Evolutionary conservation across 2,329 filamentous ascomycete genomes (phyloP).

Genomic region (Anthostomella pinea): DNA sequence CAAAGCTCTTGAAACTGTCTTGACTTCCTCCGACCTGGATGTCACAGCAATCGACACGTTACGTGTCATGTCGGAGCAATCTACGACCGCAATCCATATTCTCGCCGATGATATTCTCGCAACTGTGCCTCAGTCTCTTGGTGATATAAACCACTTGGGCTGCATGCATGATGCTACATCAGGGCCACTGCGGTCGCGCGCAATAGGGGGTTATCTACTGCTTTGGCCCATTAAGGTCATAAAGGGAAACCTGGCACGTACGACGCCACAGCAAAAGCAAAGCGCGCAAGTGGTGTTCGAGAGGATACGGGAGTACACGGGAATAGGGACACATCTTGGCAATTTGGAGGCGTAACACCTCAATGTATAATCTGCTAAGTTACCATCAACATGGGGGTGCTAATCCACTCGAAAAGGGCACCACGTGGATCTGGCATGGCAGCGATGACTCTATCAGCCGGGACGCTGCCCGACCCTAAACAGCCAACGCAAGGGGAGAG

Average conservation of each 20-base stretch:
- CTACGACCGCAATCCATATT: slow-evolving; percentile 22
- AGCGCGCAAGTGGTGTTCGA: slow-evolving; percentile 31
- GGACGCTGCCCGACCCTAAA: no score
- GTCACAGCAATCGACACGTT: slow-evolving; percentile 10
- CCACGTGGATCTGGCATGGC: no score
- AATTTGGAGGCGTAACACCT: no score
- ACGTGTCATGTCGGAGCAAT: slow-evolving; percentile 15
- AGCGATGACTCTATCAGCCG: no score
- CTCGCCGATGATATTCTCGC: slow-evolving; percentile 34
- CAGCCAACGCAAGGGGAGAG: no score
- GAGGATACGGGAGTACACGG: slow-evolving; percentile 38
- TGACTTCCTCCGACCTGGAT: slow-evolving; percentile 9
- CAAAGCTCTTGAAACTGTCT: slow-evolving; percentile 24
- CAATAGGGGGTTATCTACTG: slow-evolving; percentile 37
- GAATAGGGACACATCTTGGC: slow-evolving; percentile 36
- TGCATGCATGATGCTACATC: slow-evolving; percentile 11
- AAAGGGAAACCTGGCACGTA: slow-evolving; percentile 24
- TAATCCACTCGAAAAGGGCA: no score
- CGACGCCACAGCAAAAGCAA: slow-evolving; percentile 28
- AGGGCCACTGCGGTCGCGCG: slow-evolving; percentile 26
- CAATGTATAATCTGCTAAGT: no score
- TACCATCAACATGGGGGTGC: no score
- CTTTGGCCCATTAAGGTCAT: slow-evolving; percentile 38
- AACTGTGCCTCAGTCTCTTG: slow-evolving; percentile 37
- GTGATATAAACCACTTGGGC: slow-evolving; percentile 32